These are phyloP conservation scores for Rhodocollybia butyracea DNA, from an alignment of 768 basidiomycete genomes.

Conservation along the genomic window DNA sequence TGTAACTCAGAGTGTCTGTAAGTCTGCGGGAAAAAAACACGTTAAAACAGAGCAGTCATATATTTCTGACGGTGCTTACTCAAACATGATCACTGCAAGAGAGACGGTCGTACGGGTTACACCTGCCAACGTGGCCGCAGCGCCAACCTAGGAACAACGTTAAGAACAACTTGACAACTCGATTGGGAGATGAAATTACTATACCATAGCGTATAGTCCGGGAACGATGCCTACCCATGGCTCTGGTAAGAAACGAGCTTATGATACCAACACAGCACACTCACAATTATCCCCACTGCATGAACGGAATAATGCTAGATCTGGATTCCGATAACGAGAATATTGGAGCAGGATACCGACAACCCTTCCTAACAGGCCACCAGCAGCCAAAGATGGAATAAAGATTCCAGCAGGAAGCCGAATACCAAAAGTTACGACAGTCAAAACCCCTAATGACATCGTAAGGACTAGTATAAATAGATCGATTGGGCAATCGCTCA, in stretches of 20 bases:
- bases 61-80: neutral
- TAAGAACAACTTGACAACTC: neutral
- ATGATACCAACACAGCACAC: constrained; percentile 12
- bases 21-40: constrained; percentile 33
- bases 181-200: neutral
- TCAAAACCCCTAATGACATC: constrained; percentile 19
- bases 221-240: constrained; percentile 60
- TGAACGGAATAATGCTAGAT: constrained; percentile 54
- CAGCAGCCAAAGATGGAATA: constrained; percentile 92
- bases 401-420: constrained; percentile 93
- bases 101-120: constrained; percentile 95
- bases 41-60: neutral
- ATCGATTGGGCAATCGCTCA: constrained; percentile 33
- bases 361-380: constrained; percentile 89
- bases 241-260: neutral
- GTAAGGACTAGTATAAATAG: neutral
- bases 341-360: constrained; percentile 80
- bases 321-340: constrained; percentile 61
- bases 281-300: constrained; percentile 71
- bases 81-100: constrained; percentile 83
- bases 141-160: constrained; percentile 48
- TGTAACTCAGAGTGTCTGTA: constrained; percentile 90
- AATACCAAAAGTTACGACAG: constrained; percentile 88
- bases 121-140: constrained; percentile 91
- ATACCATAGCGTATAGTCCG: constrained; percentile 89